Base-by-base conservation (phyloP, 2,329 filamentous ascomycete genomes). In the Alternaria atra region DNA sequence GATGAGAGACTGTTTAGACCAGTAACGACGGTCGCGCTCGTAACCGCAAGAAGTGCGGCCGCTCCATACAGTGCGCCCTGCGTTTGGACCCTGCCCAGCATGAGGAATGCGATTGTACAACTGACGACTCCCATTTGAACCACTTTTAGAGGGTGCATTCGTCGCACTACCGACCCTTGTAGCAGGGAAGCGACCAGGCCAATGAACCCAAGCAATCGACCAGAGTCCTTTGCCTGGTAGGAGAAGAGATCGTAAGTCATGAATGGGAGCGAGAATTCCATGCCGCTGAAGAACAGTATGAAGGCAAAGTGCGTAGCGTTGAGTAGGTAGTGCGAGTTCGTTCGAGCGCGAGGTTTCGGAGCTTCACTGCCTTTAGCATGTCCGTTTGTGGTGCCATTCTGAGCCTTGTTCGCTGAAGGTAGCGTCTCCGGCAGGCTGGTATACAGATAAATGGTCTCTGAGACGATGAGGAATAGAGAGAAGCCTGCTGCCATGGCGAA, bases 231-330 rank as follows among this genome's bases (percentile, higher is more conserved):
- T 1, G 93, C 90, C 10, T 85, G 87, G 76, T 95, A 96, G 8
- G 87, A 86, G 78, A 98, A 98, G 44, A 99, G 87, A 54, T 97
- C 94, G 72, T 95, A 97, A 0, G 94, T 98, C 88, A 99, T 94
- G 78, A 99, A 99, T 0, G 95, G 94, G 3, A 99, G 86, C 1
- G 93, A 97, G 79, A 97, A 98, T 77, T 99, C 95, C 91, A 99
- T 94, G 62, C 95, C 95, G 2, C 93, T 97, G 81, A 99, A 99
- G 80, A 97, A 97, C 12, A 99, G 88, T 61, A 99, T 89, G 79
- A 99, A 99, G 47, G 90, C 82, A 73, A 98, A 91, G 79, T 99
- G 95, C 0, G 92, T 89, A 1, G 90, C 81, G 76, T 97, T 97
- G 47, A 99, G 88, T 12, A 97, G 77, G 30, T 87, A 81, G 68